Percentiles rank a stretch among this genome's conserved stretches.
phyloP scores from a whole-genome alignment of 2,329 filamentous ascomycete species.

The Diaporthe batatas region DNA sequence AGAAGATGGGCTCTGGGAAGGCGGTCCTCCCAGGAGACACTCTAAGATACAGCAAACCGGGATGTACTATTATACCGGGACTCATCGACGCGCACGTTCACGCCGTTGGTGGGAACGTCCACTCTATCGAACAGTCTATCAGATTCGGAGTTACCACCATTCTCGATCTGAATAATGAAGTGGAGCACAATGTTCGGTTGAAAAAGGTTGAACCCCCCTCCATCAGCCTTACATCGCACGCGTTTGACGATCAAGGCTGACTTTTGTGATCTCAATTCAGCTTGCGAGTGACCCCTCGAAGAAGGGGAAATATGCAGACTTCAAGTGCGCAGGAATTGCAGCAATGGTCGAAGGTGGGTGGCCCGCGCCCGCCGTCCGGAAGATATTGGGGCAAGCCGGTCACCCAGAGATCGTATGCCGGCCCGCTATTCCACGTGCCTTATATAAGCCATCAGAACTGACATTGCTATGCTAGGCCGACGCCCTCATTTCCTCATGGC shows the following conservation, averaged over 20 bases:
- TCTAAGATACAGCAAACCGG: background rate
- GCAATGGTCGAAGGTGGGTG: background rate
- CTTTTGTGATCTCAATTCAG: background rate
- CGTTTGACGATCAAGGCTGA: background rate
- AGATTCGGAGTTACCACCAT: constrained; percentile 8
- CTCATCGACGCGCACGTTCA: constrained; percentile 24
- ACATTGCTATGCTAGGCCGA: background rate
- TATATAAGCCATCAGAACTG: accelerated
- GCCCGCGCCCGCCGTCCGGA: constrained; percentile 6
- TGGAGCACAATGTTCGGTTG: background rate
- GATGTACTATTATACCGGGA: background rate
- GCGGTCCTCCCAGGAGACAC: background rate
- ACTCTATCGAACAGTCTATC: constrained; percentile 12
- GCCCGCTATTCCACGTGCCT: background rate
- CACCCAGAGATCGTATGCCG: background rate
- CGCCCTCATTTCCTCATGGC: background rate
- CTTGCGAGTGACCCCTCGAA: background rate
- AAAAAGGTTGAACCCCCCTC: background rate
- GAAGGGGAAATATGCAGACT: constrained; percentile 12
- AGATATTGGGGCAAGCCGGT: constrained; percentile 1
- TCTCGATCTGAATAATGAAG: constrained; percentile 11
- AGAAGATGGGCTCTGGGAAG: background rate
- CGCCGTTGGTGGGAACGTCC: background rate
- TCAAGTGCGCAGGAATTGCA: background rate
- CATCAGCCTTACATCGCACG: background rate